Base-by-base conservation (phyloP, 2,329 filamentous ascomycete species). In the Aspergillus vadensis region DNA sequence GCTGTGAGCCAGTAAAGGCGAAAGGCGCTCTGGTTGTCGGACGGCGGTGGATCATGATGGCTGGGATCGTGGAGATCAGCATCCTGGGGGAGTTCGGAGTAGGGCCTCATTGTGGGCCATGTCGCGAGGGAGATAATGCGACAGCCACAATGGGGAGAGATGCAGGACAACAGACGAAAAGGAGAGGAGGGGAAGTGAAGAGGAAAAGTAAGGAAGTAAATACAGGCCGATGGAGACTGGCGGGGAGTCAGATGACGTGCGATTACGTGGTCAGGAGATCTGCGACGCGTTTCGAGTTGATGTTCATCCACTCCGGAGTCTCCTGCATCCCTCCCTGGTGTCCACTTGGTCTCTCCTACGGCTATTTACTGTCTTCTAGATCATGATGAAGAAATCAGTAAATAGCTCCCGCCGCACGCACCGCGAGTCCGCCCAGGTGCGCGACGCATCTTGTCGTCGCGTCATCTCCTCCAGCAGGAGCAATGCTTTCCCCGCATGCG, bases 1-100 rank as follows among this genome's bases (percentile, higher is more conserved):
- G 74, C 73, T 2, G 81, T 81, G 9, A 85, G 76, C 77, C 79
- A 84, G 67, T 83, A 85, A 30, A 81, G 81, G 58, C 82, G 74
- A 36, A 81, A 64, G 56, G 72, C 77, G 23, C 80, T 81, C 21
- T 68, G 69, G 49, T 47, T 47, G n/a, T 25, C 23, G 25, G 39
- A 44, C 12, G 30, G 52, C 52, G 41, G 21, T 32, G 52, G 27
- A 36, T 64, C 58, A 25, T 65, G 30, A 44, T 70, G 67, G 3
- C 65, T 27, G 51, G 57, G 4, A 70, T n/a, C 36, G 61, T 60
- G 9, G 59, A 58, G 39, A 12, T 44, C 23, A 32, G 41, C 19
- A 47, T 55, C 53, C 39, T 55, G 39, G 17, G 53, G 17, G 15
- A 47, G 17, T 44, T 44, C 19, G 25, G 30, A 9, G 27, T 69